Evolutionary conservation across 176 grass and related monocot species (phyloP).

Genomic region (Chrysopogon serrulatus): DNA sequence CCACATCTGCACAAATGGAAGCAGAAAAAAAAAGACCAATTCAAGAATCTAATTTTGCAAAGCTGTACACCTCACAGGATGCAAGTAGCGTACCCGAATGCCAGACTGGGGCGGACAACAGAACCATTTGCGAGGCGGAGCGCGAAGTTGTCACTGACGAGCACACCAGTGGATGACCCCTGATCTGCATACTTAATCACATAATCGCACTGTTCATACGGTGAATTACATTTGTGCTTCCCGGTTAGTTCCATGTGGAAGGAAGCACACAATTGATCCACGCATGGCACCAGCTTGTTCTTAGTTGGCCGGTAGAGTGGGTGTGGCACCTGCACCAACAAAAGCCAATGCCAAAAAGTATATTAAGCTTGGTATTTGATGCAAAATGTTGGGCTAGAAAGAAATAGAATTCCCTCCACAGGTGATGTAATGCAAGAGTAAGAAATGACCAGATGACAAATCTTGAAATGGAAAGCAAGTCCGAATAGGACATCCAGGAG

Average conservation of each 20-base stretch:
- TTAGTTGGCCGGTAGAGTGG: constrained; percentile 67
- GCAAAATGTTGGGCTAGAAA: neutral
- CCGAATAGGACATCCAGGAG: neutral
- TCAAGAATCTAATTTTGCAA: neutral
- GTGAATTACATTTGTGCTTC: constrained; percentile 36
- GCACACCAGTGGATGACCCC: constrained; percentile 75
- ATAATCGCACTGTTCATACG: constrained; percentile 67
- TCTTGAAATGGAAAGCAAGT: neutral
- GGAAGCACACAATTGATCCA: constrained; percentile 51
- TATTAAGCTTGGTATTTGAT: neutral
- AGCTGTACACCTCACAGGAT: neutral
- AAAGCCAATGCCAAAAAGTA: neutral
- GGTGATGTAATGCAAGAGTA: neutral
- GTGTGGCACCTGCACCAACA: constrained; percentile 65
- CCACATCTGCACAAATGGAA: constrained; percentile 67
- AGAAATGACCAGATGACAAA: neutral
- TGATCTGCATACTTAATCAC: constrained; percentile 82
- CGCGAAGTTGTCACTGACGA: constrained; percentile 52
- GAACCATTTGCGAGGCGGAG: constrained; percentile 69
- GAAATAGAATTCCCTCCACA: neutral
- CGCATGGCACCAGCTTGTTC: constrained; percentile 71
- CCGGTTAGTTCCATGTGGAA: constrained; percentile 9
- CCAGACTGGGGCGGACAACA: constrained; percentile 45
- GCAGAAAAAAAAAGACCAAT: neutral
- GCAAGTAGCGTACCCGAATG: constrained; percentile 63